Percentiles rank a stretch among this genome's conserved stretches.
These are phyloP conservation scores for Lagenaria siceraria DNA, from an alignment of 306 rosid species.

Conservation along the genomic window DNA sequence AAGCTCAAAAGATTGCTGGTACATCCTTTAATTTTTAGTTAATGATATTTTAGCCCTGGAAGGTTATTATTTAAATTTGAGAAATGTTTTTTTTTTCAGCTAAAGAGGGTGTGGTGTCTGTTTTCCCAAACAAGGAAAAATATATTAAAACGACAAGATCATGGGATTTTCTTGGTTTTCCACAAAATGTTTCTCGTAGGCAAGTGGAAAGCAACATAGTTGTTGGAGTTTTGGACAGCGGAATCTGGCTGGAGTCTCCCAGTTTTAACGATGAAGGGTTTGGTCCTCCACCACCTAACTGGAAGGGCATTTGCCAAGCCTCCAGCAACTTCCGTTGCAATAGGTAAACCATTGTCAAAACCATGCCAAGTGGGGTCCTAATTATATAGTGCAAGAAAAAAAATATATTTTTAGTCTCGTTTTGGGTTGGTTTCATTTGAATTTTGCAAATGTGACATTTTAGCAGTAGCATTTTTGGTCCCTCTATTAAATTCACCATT, in stretches of 20 bases:
- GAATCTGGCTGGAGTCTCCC: slow-evolving; percentile 35
- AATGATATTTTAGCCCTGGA: too few species aligned
- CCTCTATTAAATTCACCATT: too few species aligned
- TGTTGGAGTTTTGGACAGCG: slow-evolving; percentile 27
- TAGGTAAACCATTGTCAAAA: slow-evolving; percentile 11
- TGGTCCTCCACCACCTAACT: slow-evolving; percentile 32
- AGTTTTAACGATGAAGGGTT: slow-evolving; percentile 32
- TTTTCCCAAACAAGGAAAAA: slow-evolving; percentile 17
- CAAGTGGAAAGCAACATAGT: slow-evolving; percentile 23
- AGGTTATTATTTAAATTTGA: background rate
- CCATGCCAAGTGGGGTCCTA: too few species aligned
- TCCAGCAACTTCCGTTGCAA: slow-evolving; percentile 28
- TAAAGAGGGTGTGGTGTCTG: slow-evolving; percentile 36
- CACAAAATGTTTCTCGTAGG: background rate
- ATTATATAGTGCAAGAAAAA: too few species aligned
- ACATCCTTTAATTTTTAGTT: background rate
- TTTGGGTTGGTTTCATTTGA: too few species aligned
- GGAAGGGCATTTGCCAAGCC: slow-evolving; percentile 37
- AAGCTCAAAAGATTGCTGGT: slow-evolving; percentile 18
- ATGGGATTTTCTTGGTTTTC: slow-evolving; percentile 46
- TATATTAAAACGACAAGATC: slow-evolving; percentile 37
- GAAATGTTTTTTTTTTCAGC: slow-evolving; percentile 2
- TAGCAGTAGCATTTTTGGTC: too few species aligned
- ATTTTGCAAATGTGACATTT: too few species aligned
- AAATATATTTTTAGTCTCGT: too few species aligned